Percentiles rank a stretch among this genome's conserved stretches.
phyloP scores from a whole-genome alignment of 1,284 basidiomycete species.

The Meripilus lineatus region DNA sequence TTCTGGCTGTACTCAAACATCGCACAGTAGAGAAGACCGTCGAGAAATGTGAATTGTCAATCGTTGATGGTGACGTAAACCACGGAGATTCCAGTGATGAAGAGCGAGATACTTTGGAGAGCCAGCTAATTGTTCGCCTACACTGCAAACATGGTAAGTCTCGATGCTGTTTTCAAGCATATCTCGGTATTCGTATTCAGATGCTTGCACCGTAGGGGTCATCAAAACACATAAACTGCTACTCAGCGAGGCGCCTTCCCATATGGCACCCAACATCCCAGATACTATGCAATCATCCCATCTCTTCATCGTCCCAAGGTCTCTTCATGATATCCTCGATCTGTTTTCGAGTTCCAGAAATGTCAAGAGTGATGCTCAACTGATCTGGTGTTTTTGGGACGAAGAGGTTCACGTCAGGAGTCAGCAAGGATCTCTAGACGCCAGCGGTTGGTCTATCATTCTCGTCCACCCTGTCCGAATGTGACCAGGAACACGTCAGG shows the following conservation, averaged over 20 bases:
- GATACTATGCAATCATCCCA: constrained; percentile 54
- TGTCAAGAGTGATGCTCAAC: constrained; percentile 63
- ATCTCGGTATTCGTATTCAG: constrained; percentile 7
- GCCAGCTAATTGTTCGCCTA: constrained; percentile 62
- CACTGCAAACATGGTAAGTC: constrained; percentile 73
- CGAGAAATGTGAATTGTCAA: constrained; percentile 67
- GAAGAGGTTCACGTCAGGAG: constrained; percentile 64
- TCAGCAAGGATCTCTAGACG: constrained; percentile 58
- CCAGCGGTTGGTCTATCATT: no score
- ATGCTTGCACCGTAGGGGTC: constrained; percentile 45
- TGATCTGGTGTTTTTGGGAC: constrained; percentile 70
- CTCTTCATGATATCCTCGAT: constrained; percentile 72
- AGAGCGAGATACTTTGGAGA: constrained; percentile 61
- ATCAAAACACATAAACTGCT: constrained; percentile 74
- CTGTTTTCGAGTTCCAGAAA: constrained; percentile 66
- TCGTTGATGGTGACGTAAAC: constrained; percentile 46
- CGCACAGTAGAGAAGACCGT: constrained; percentile 68
- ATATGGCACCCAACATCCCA: constrained; percentile 57
- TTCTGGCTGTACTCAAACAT: constrained; percentile 70
- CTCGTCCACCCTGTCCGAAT: not conserved
- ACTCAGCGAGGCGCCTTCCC: constrained; percentile 49
- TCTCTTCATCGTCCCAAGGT: constrained; percentile 62
- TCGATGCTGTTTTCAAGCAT: constrained; percentile 6
- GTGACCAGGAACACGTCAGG: constrained; percentile 43
- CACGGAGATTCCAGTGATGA: constrained; percentile 28